Evolutionary conservation across 495 filamentous ascomycete genomes (phyloP).

Genomic region (Xanthoparmelia taractica): DNA sequence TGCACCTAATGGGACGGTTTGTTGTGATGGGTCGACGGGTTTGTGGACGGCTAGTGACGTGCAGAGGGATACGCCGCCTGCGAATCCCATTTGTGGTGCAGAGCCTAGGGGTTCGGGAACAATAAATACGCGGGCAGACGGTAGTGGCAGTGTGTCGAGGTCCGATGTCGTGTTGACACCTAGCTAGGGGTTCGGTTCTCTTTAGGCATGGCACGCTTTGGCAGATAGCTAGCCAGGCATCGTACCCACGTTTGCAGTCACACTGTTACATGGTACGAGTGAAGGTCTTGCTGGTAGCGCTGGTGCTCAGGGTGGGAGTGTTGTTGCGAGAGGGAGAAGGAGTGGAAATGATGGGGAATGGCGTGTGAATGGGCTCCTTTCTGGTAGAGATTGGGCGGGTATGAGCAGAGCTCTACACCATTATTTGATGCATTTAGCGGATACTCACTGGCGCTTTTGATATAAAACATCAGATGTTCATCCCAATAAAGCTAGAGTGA

Average conservation of each 20-base stretch:
- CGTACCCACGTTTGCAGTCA: neutral
- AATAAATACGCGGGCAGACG: too few relatives aligned
- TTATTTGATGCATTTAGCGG: neutral
- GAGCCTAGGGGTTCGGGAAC: too few relatives aligned
- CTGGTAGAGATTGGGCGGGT: neutral
- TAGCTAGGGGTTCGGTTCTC: too few relatives aligned
- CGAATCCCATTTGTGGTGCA: neutral
- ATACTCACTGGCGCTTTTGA: neutral
- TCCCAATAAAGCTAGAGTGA: neutral
- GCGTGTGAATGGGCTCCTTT: neutral
- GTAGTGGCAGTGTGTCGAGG: neutral
- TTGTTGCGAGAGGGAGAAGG: neutral
- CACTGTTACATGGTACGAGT: neutral
- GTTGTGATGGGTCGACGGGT: conserved; percentile 1
- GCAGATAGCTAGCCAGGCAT: too few relatives aligned
- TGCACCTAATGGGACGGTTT: neutral
- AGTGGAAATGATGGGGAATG: neutral
- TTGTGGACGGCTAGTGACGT: neutral
- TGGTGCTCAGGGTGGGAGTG: neutral
- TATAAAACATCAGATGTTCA: neutral
- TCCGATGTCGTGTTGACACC: neutral
- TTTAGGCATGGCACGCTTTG: too few relatives aligned
- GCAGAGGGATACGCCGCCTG: neutral
- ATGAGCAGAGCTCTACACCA: neutral
- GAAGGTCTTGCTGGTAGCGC: neutral